phyloP scores from a whole-genome alignment of 768 basidiomycete species.

The Termitomyces sp. region DNA sequence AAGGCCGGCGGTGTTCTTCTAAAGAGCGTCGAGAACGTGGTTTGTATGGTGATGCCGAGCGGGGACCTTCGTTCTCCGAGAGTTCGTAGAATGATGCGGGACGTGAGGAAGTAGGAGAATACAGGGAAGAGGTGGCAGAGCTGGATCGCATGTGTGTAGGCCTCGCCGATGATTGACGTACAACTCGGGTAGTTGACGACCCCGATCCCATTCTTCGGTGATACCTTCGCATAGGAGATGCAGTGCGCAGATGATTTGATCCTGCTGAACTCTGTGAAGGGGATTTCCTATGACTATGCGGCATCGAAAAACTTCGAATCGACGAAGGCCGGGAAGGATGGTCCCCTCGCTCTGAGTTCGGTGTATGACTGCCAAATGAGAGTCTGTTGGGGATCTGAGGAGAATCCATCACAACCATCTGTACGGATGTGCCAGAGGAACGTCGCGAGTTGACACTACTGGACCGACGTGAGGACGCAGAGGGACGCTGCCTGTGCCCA shows the following conservation, averaged over 20 bases:
- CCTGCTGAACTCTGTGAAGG: slow-evolving; percentile 78
- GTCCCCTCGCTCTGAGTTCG: slow-evolving; percentile 83
- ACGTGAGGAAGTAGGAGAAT: slow-evolving; percentile 74
- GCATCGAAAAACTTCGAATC: slow-evolving; percentile 72
- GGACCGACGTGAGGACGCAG: slow-evolving; percentile 80
- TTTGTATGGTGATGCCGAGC: slow-evolving; percentile 65
- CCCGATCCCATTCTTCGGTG: slow-evolving; percentile 81
- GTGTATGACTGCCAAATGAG: slow-evolving; percentile 80
- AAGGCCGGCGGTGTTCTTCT: slow-evolving; percentile 45
- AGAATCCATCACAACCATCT: slow-evolving; percentile 57
- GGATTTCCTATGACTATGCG: slow-evolving; percentile 68
- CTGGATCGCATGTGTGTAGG: slow-evolving; percentile 67
- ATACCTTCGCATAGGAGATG: slow-evolving; percentile 78
- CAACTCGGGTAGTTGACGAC: slow-evolving; percentile 72
- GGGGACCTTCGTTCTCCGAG: slow-evolving; percentile 65
- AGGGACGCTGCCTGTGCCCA: slow-evolving; percentile 66
- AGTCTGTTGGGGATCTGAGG: slow-evolving; percentile 62
- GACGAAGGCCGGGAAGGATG: slow-evolving; percentile 81
- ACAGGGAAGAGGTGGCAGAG: slow-evolving; percentile 74
- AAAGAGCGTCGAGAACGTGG: slow-evolving; percentile 44
- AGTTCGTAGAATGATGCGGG: slow-evolving; percentile 77
- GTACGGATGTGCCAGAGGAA: slow-evolving; percentile 50
- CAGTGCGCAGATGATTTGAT: slow-evolving; percentile 60
- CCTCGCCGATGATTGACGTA: slow-evolving; percentile 49
- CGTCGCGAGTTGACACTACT: slow-evolving; percentile 89